Percentiles rank a stretch among this genome's conserved stretches.
Evolutionary conservation across 2,329 filamentous ascomycete genomes (phyloP).

Genomic region (Zymoseptoria ardabiliae): DNA sequence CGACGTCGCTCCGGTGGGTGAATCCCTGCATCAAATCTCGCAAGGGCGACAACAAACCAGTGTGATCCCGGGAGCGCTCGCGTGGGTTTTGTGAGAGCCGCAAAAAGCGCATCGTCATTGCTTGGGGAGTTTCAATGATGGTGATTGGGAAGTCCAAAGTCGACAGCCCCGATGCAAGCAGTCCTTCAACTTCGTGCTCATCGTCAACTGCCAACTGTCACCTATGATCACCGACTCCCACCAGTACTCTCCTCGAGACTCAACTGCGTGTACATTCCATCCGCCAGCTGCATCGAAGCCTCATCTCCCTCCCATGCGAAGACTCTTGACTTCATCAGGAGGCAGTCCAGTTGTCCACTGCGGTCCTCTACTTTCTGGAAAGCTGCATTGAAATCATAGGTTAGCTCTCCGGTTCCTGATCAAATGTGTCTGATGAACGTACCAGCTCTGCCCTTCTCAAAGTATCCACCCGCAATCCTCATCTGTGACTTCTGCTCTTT

Average conservation of each 20-base stretch:
- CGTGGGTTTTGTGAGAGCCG: neutral
- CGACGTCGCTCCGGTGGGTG: neutral
- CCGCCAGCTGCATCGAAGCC: slow-evolving; percentile 12
- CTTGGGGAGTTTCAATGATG: neutral
- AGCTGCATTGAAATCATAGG: slow-evolving; percentile 30
- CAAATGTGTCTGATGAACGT: slow-evolving; percentile 8
- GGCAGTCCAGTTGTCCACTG: slow-evolving; percentile 65
- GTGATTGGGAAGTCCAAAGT: neutral
- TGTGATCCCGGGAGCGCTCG: neutral
- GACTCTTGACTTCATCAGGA: slow-evolving; percentile 74
- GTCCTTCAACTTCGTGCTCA: too few species aligned
- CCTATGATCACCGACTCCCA: neutral
- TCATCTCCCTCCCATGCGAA: slow-evolving; percentile 62
- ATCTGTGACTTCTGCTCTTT: slow-evolving; percentile 22
- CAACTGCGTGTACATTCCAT: slow-evolving; percentile 20
- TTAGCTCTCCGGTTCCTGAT: neutral
- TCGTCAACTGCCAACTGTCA: neutral
- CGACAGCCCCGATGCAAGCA: too few species aligned
- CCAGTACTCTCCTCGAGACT: neutral
- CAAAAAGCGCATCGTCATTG: neutral
- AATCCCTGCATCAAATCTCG: neutral
- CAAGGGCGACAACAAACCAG: neutral
- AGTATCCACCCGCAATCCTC: slow-evolving; percentile 20
- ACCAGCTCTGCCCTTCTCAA: slow-evolving; percentile 30
- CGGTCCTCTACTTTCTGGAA: slow-evolving; percentile 63